Base-by-base conservation (phyloP, 768 basidiomycete species). In the Termitomyces sp. region DNA sequence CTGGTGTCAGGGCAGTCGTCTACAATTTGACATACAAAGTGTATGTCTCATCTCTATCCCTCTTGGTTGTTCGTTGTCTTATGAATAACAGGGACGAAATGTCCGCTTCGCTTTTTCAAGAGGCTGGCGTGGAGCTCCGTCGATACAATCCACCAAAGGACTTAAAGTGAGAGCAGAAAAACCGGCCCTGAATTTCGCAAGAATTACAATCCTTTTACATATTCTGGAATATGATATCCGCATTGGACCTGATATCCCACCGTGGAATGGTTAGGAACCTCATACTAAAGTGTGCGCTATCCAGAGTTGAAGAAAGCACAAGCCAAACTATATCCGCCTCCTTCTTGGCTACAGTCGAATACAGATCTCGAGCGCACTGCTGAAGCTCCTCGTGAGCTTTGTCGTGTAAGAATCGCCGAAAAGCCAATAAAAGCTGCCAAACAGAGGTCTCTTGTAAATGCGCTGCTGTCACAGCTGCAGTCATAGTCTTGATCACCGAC, bases 1-100 rank as follows among this genome's bases (percentile, higher is more conserved):
- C 86, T 21, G 96, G 95, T 0, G 88, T 98, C 19, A 86, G 82
- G 58, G 87, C 86, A 56, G 96, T 99, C 3, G 91, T 98, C 5
- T 99, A 98, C 68, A 96, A 94, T 68, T 73, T 98, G 54, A 85
- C 86, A 51, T 99, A 99, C 72, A 94, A 93, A 77, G 92, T 98
- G 97, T 92, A 62, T 64, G 89, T 78, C 15, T 47, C 44, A 30
- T 12, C 46, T 19, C 6, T 41, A 41, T 54, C 14, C 38, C 9
- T 41, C 37, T 26, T 15, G 48, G 37, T 49, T 3, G 35, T 2
- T 23, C 23, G 23, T 45, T 58, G 33, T 50, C 53, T 61, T 45
- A 35, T 33, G 51, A 4, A 53, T 60, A 14, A 15, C 63, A 92
- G 90, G 43, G 94, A 97, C 63, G 89, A 88, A 45, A 88, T 86